A percentile compares a stretch with the other conserved stretches of the same genome.
Evolutionary conservation across 345 rosid genomes (phyloP).

Genomic region (Rubroshorea leprosula): DNA sequence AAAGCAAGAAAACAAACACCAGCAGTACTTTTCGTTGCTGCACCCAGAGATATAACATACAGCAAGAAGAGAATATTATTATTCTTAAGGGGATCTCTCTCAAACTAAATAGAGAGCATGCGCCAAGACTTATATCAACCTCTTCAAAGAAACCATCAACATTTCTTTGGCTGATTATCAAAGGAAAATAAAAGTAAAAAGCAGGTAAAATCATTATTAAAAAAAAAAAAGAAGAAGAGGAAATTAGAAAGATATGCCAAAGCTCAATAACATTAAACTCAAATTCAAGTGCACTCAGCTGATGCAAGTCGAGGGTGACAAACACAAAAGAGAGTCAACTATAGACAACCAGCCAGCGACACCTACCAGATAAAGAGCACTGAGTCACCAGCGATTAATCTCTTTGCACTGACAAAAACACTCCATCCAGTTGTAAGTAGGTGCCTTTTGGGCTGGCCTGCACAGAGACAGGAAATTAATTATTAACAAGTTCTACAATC

Average conservation of each 20-base stretch:
- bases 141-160: too few species aligned
- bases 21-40: too few species aligned
- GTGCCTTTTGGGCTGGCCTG: constrained; percentile 49
- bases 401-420: constrained; percentile 44
- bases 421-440: constrained; percentile 48
- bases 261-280: background rate
- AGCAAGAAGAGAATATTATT: too few species aligned
- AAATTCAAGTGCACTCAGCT: background rate
- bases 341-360: background rate
- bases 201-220: background rate
- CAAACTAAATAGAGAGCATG: too few species aligned
- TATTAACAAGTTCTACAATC: background rate
- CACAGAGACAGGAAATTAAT: background rate
- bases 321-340: background rate
- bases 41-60: too few species aligned
- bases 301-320: background rate
- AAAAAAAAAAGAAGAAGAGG: background rate
- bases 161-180: too few species aligned
- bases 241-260: background rate
- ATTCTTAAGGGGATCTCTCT: too few species aligned
- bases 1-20: too few species aligned
- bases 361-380: constrained; percentile 41
- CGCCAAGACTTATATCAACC: too few species aligned
- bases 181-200: too few species aligned
- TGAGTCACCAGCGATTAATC: constrained; percentile 42